Evolutionary conservation across 495 filamentous ascomycete genomes (phyloP).

Genomic region (Hypoxylon subgilvum): DNA sequence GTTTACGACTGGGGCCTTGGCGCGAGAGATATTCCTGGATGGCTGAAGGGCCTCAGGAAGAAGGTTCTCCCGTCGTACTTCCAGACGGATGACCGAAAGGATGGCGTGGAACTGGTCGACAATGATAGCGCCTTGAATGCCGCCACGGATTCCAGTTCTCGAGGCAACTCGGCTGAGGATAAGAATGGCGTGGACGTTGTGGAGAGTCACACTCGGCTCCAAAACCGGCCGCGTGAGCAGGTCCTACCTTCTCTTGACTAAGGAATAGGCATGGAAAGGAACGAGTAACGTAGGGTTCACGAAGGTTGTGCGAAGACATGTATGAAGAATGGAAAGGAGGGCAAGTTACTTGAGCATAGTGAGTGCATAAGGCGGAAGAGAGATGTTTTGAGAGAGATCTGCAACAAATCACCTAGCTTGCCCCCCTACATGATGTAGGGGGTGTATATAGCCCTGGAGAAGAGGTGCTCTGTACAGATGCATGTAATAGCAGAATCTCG

Average conservation of each 20-base stretch:
- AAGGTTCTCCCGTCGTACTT: constrained; percentile 18
- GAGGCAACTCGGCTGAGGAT: constrained; percentile 38
- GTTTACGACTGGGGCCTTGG: constrained; percentile 70
- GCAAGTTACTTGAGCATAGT: not conserved
- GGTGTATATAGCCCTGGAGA: constrained; percentile 18
- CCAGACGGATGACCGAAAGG: constrained; percentile 29
- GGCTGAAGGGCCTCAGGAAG: constrained; percentile 24
- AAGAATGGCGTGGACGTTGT: constrained; percentile 29
- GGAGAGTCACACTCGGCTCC: not conserved
- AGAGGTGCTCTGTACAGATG: not conserved
- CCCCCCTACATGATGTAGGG: not conserved
- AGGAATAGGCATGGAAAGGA: not conserved
- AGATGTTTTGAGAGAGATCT: constrained; percentile 22
- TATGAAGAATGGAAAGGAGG: constrained; percentile 4
- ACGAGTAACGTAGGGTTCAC: not conserved
- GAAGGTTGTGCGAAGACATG: no score
- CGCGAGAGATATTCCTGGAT: constrained; percentile 45
- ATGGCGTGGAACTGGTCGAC: constrained; percentile 40
- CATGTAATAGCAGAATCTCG: constrained; percentile 15
- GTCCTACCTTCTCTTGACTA: constrained; percentile 40
- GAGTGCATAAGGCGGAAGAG: no score
- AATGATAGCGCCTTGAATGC: constrained; percentile 41
- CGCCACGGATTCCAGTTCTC: constrained; percentile 35
- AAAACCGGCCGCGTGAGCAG: constrained; percentile 13
- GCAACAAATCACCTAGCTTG: constrained; percentile 4